Evolutionary conservation across 169 alveolate species (phyloP), one percentile per base, ranked within the genome.

Genomic region (Eimeria falciformis): DNA sequence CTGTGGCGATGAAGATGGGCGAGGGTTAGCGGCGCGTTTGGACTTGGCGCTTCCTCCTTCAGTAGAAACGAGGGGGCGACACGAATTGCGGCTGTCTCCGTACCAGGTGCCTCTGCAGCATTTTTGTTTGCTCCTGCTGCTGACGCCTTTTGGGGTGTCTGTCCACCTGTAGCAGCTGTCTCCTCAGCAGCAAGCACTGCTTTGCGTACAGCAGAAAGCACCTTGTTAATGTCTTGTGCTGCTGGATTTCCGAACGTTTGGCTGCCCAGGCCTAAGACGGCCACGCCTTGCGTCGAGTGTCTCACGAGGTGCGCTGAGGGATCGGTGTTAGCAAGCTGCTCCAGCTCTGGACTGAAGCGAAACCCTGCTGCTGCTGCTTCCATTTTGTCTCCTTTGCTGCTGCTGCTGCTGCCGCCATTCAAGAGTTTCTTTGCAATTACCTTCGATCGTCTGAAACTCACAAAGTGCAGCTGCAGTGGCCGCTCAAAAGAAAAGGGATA

Each of bases 381-480:
- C 25, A 18, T 4, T 29, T 71, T 40, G 55, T 71, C 33, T 29
- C 23, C 45, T 29, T 27, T 47, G 43, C 2, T 2, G 69, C 86
- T 45, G 86, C 66, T 47, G 68, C 86, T 47, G 47, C 43, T 33
- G 50, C 46, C 27, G 5, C 17, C 17, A 4, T 21, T 7, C 9
- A 79, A 55, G 33, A 50, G 62, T 14, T 7, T 14, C n/a, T 11
- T 14, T 11, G 75, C 89, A 23, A 55, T 79, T 27, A 79, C 45
- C 55, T 79, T 79, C 40, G 89, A 50, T 6, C 73, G 89, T 33
- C 89, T 47, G 18, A 79, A 79, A 4, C 33, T 4, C 27, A 79
- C 89, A 33, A 79, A 79, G 55, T 79, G 73, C 89, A 79, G 75
- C 89, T 79, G 89, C 46, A 79, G 89, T 73, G 89, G 89, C 75